A percentile compares a stretch with the other conserved stretches of the same genome.
phyloP scores from a whole-genome alignment of 768 basidiomycete genomes.

The Gautieria morchelliformis region DNA sequence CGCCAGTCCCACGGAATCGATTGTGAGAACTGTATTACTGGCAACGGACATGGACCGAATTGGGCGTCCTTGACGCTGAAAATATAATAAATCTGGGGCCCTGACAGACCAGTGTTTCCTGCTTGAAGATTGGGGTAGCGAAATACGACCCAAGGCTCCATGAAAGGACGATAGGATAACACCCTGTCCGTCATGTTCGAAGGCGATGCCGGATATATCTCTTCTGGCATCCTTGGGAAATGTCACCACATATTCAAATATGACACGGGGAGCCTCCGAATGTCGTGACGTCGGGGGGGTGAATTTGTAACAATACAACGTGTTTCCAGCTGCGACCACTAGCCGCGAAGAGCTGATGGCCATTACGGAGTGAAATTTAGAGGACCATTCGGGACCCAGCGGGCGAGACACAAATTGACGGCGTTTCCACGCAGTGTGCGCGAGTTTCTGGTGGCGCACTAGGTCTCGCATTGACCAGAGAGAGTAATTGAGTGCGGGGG shows the following conservation, averaged over 20 bases:
- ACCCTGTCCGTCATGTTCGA: constrained; percentile 37
- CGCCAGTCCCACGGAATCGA: constrained; percentile 48
- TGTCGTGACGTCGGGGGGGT: constrained; percentile 16
- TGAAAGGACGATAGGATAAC: constrained; percentile 52
- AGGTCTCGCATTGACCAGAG: not conserved
- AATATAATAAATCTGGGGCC: constrained; percentile 10
- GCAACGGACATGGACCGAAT: constrained; percentile 25
- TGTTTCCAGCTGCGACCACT: constrained; percentile 49
- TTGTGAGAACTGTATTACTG: constrained; percentile 36
- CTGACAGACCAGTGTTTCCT: constrained; percentile 12
- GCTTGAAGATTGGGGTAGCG: constrained; percentile 17
- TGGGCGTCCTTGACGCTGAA: not conserved
- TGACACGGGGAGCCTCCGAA: constrained; percentile 31
- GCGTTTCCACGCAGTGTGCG: not conserved
- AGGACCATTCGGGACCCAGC: constrained; percentile 3
- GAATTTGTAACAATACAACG: constrained; percentile 51
- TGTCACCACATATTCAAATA: constrained; percentile 32
- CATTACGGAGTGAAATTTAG: constrained; percentile 45
- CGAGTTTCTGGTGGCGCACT: not conserved
- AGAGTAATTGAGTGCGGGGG: not conserved
- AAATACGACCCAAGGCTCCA: constrained; percentile 44
- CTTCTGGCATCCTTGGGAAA: constrained; percentile 24
- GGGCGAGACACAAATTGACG: constrained; percentile 2
- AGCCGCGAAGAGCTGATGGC: constrained; percentile 47
- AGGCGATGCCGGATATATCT: constrained; percentile 48